Evolutionary conservation across 2,329 filamentous ascomycete species (phyloP).

Genomic region (Hypoxylon sp.): DNA sequence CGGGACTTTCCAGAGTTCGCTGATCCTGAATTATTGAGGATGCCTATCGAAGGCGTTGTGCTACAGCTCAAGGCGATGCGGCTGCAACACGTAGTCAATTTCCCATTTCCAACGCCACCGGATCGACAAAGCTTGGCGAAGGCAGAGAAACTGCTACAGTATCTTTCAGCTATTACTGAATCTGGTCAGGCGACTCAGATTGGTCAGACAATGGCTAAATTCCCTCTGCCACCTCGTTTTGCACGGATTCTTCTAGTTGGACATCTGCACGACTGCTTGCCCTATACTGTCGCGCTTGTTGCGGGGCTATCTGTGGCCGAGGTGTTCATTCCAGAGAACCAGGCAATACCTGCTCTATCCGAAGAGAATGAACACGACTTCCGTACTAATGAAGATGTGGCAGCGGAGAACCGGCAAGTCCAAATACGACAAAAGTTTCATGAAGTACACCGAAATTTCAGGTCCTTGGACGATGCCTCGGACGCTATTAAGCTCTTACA

Average conservation of each 20-base stretch:
- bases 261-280: slow-evolving; percentile 83
- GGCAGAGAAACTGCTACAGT: slow-evolving; percentile 88
- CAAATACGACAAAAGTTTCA: slow-evolving; percentile 74
- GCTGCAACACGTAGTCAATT: slow-evolving; percentile 89
- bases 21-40: slow-evolving; percentile 88
- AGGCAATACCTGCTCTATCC: slow-evolving; percentile 74
- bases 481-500: slow-evolving; percentile 94
- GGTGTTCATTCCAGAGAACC: slow-evolving; percentile 85
- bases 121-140: slow-evolving; percentile 81
- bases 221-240: slow-evolving; percentile 91
- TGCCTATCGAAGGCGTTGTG: slow-evolving; percentile 93
- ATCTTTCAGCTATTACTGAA: slow-evolving; percentile 83
- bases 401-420: slow-evolving; percentile 79
- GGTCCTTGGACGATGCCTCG: slow-evolving; percentile 83
- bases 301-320: slow-evolving; percentile 90
- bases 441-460: slow-evolving; percentile 82
- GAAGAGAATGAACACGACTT: slow-evolving; percentile 60
- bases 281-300: slow-evolving; percentile 89
- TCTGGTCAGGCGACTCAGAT: slow-evolving; percentile 82
- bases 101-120: slow-evolving; percentile 95
- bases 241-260: slow-evolving; percentile 93
- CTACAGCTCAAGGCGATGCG: slow-evolving; percentile 96
- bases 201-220: slow-evolving; percentile 86
- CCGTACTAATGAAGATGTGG: slow-evolving; percentile 76
- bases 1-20: slow-evolving; percentile 89